These are phyloP conservation scores for Ophiocordyceps robertsii DNA, from an alignment of 2,329 filamentous ascomycete genomes.

Conservation along the genomic window DNA sequence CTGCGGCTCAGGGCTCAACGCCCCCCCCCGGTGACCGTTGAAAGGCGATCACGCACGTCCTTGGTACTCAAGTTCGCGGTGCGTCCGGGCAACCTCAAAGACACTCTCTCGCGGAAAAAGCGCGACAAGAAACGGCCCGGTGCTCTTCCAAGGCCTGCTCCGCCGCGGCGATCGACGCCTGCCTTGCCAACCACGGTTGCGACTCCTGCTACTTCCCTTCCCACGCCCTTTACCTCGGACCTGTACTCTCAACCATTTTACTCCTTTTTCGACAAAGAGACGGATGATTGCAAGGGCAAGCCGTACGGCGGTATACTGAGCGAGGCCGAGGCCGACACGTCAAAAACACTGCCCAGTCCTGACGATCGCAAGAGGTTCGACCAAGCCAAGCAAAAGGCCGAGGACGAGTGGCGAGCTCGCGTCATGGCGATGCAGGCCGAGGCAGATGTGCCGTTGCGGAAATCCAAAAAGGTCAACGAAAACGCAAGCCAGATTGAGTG, in stretches of 20 bases:
- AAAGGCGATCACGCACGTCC: slow-evolving; percentile 20
- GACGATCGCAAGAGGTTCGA: slow-evolving; percentile 81
- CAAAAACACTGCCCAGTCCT: slow-evolving; percentile 68
- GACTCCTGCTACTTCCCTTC: slow-evolving; percentile 21
- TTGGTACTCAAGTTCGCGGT: slow-evolving; percentile 22
- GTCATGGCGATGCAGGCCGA: slow-evolving; percentile 47
- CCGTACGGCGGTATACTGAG: slow-evolving; percentile 90
- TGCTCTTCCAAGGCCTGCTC: slow-evolving; percentile 8
- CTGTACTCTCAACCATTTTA: slow-evolving; percentile 69
- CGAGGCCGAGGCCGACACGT: slow-evolving; percentile 82
- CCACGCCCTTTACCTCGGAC: slow-evolving; percentile 42
- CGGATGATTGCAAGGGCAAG: slow-evolving; percentile 79
- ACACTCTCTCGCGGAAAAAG: slow-evolving; percentile 20
- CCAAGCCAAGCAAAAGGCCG: slow-evolving; percentile 76
- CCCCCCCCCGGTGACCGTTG: slow-evolving; percentile 26
- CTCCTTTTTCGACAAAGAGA: slow-evolving; percentile 78
- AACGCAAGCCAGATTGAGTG: slow-evolving; percentile 95
- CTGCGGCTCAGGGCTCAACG: slow-evolving; percentile 38
- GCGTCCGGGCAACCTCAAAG: slow-evolving; percentile 22
- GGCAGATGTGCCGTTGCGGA: slow-evolving; percentile 47
- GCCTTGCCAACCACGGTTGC: slow-evolving; percentile 4
- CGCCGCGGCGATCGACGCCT: slow-evolving; percentile 10
- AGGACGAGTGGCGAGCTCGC: slow-evolving; percentile 75
- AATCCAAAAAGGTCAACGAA: slow-evolving; percentile 62
- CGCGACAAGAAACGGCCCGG: slow-evolving; percentile 16